These are phyloP conservation scores for Sarcocystis neurona DNA, from an alignment of 169 alveolate genomes.

Conservation along the genomic window DNA sequence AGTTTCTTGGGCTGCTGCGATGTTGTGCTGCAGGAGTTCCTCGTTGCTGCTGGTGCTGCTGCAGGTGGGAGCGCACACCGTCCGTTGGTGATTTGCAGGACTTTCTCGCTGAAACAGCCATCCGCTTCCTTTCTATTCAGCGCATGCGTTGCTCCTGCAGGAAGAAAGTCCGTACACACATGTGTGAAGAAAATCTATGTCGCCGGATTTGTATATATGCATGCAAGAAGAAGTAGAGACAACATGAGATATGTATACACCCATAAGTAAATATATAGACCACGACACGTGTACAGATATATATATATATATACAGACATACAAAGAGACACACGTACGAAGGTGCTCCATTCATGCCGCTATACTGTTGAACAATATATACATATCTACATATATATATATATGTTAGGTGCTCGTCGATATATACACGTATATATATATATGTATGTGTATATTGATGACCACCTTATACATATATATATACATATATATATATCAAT, in stretches of 20 bases:
- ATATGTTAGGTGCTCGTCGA: neutral
- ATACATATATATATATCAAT: too few relatives aligned
- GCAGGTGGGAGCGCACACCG: slow-evolving; percentile 33
- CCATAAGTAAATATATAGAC: neutral
- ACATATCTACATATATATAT: neutral
- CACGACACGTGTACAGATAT: neutral
- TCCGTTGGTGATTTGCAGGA: slow-evolving; percentile 5
- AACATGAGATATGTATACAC: neutral
- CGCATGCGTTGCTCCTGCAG: slow-evolving; percentile 26
- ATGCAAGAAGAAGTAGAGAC: neutral
- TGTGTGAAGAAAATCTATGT: too few relatives aligned
- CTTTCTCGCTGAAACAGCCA: neutral
- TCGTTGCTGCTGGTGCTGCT: too few relatives aligned
- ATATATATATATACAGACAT: too few relatives aligned
- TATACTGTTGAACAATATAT: neutral
- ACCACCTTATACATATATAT: neutral
- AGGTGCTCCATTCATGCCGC: neutral
- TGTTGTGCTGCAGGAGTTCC: too few relatives aligned
- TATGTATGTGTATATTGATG: neutral
- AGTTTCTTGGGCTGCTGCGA: too few relatives aligned
- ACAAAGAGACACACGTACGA: neutral
- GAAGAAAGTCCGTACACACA: slow-evolving; percentile 25
- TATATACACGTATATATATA: neutral
- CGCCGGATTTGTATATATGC: neutral
- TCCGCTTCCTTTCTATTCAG: slow-evolving; percentile 22